phyloP scores from a whole-genome alignment of 768 basidiomycete species.

The Cubamyces sp. region DNA sequence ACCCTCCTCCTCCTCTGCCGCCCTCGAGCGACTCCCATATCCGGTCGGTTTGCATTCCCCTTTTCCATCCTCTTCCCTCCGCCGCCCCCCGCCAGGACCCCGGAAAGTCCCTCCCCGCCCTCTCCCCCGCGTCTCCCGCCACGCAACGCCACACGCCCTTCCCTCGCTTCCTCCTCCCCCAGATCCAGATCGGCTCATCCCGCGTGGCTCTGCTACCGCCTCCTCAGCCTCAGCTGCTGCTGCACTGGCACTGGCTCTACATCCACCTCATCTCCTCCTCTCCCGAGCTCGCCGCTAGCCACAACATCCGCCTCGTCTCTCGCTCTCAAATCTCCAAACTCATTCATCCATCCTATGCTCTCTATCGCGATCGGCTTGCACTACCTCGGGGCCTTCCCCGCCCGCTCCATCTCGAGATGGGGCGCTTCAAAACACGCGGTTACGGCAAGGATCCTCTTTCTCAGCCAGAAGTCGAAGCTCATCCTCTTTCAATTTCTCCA shows the following conservation, averaged over 20 bases:
- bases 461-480: conserved; percentile 23
- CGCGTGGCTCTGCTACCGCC: too few species aligned
- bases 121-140: conserved; percentile 16
- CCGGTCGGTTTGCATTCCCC: conserved; percentile 21
- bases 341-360: background rate
- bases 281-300: too few species aligned
- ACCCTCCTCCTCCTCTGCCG: conserved; percentile 25
- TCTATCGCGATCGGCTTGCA: background rate
- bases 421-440: conserved; percentile 20
- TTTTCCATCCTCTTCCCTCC: background rate
- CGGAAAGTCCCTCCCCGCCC: conserved; percentile 17
- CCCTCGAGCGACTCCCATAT: conserved; percentile 11
- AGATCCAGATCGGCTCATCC: too few species aligned
- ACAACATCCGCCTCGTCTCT: background rate
- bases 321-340: background rate
- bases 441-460: conserved; percentile 23
- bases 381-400: background rate
- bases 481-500: background rate
- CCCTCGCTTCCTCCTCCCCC: too few species aligned
- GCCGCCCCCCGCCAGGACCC: conserved; percentile 13
- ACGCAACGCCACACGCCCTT: background rate
- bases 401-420: background rate
- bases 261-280: too few species aligned
- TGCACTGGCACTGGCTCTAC: too few species aligned
- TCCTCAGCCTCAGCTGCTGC: too few species aligned